These are phyloP conservation scores for Amaranthus cruentus DNA, from an alignment of 148 eudicot genomes.

Conservation along the genomic window DNA sequence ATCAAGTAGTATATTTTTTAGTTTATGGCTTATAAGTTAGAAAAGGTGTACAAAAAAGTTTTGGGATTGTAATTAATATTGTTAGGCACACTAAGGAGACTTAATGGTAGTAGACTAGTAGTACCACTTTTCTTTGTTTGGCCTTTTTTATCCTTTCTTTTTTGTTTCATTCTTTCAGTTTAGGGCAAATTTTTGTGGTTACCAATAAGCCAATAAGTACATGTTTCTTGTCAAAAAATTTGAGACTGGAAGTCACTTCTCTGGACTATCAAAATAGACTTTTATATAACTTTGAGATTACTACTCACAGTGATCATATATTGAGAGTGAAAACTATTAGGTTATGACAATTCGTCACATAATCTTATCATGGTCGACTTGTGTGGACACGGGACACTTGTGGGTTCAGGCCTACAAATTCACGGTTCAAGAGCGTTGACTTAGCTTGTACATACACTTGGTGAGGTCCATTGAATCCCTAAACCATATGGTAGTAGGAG, in stretches of 20 bases:
- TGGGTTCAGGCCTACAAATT: too few relatives aligned
- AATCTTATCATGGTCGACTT: not conserved
- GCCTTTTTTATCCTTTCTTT: not conserved
- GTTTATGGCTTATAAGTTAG: too few relatives aligned
- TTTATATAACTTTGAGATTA: not conserved
- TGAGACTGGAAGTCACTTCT: too few relatives aligned
- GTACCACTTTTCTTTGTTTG: conserved; percentile 1
- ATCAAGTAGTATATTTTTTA: too few relatives aligned
- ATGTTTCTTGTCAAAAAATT: not conserved
- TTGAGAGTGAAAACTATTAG: not conserved
- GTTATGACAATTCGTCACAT: not conserved
- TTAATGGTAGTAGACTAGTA: too few relatives aligned
- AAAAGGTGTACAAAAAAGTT: not conserved
- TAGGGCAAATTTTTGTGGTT: not conserved
- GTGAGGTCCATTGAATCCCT: too few relatives aligned
- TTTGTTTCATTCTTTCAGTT: not conserved
- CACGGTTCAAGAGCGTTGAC: too few relatives aligned
- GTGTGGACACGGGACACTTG: too few relatives aligned
- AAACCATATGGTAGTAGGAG: too few relatives aligned
- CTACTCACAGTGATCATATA: not conserved
- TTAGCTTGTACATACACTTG: too few relatives aligned
- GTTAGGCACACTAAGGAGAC: not conserved
- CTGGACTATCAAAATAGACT: not conserved
- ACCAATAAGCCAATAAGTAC: not conserved
- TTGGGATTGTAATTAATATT: not conserved